Evolutionary conservation across 306 rosid species (phyloP).

Genomic region (Cicer bijugum): DNA sequence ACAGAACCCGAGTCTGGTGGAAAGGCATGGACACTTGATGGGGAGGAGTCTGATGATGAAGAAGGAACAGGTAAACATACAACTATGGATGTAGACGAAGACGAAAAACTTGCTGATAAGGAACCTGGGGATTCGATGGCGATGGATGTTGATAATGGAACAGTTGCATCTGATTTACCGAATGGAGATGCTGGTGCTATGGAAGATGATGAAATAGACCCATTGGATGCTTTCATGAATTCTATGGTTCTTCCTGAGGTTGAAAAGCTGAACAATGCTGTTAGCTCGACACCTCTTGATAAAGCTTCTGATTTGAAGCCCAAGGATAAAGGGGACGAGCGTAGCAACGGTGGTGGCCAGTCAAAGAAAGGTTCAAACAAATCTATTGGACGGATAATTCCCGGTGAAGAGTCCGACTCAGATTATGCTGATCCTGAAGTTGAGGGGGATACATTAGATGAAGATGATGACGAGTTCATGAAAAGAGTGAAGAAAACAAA

Average conservation of each 20-base stretch:
- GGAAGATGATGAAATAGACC: constrained; percentile 75
- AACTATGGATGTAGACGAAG: constrained; percentile 64
- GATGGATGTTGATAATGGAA: constrained; percentile 55
- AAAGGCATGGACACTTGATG: constrained; percentile 92
- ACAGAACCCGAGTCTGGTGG: constrained; percentile 75
- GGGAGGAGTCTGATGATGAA: constrained; percentile 96
- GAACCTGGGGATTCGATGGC: constrained; percentile 48
- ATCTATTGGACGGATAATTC: constrained; percentile 85
- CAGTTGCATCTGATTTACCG: constrained; percentile 50
- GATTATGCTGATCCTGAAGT: constrained; percentile 73
- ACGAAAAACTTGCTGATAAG: constrained; percentile 50
- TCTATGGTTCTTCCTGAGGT: constrained; percentile 91
- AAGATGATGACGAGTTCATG: constrained; percentile 92
- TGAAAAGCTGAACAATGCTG: constrained; percentile 65
- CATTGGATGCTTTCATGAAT: constrained; percentile 94
- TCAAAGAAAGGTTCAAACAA: constrained; percentile 66
- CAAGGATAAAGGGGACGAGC: constrained; percentile 56
- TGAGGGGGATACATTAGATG: constrained; percentile 71
- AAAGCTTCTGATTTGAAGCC: constrained; percentile 50
- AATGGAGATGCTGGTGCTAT: constrained; percentile 51
- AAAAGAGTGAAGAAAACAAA: constrained; percentile 96
- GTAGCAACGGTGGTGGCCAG: constrained; percentile 53
- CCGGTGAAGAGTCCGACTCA: constrained; percentile 89
- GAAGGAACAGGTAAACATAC: constrained; percentile 56
- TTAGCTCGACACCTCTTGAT: constrained; percentile 46